Evolutionary conservation across 2,329 filamentous ascomycete species (phyloP), one percentile per base, ranked within the genome.

Genomic region (Verticillium longisporum): DNA sequence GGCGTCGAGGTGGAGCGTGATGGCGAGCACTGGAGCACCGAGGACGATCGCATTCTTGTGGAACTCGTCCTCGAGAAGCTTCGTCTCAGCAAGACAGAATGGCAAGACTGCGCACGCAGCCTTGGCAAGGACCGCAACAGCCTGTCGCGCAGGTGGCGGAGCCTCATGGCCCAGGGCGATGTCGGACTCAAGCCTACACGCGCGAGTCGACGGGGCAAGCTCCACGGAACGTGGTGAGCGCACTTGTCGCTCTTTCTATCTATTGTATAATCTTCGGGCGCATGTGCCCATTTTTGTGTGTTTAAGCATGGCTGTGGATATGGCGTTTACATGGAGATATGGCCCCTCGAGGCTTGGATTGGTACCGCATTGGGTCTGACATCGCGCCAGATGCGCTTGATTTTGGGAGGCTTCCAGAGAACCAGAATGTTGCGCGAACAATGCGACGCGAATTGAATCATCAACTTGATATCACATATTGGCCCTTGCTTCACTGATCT

Each of bases 61-160:
- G 85, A 88, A 72, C 78, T 89, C 18, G 84, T 89, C 45, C 76
- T 89, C 6, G 85, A 87, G 70, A 88, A 88, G 75, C 77, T 89
- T 60, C 83, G 83, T 73, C 77, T 89, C 26, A 82, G 81, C 66
- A 87, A 85, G 72, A 78, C 80, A 58, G 85, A 89, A 61, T 88
- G 86, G 86, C 83, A 87, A 62, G 86, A 89, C 69, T 88, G 86
- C 71, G 86, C 86, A 54, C 78, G 84, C 62, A 85, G 78, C 65
- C 75, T 89, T 7, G 86, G 86, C 63, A 84, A 82, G 67, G 84
- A 88, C 72, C 77, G 83, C 58, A 76, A 79, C 61, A 83, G 79
- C 62, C 76, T 88, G 55, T 82, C 81, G 53, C 76, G 80, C 58
- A 75, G 87, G 66, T 89, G 87, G 87, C 86, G 83, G 76, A 86